A percentile compares a stretch with the other conserved stretches of the same genome.
phyloP scores from a whole-genome alignment of 1,284 basidiomycete species.

The Cerioporus squamosus region DNA sequence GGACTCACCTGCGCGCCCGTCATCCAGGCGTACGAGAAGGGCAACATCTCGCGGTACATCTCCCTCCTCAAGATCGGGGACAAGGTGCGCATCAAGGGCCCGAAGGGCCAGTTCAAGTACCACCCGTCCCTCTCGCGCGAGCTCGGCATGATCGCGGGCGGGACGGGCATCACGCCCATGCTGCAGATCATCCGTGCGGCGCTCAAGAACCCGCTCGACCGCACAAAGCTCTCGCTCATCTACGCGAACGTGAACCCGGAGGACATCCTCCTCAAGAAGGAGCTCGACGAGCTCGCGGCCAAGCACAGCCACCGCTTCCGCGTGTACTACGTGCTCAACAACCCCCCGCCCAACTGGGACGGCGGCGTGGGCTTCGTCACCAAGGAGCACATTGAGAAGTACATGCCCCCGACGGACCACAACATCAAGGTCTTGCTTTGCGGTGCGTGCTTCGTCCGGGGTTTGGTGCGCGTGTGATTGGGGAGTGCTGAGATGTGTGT shows the following conservation, averaged over 20 bases:
- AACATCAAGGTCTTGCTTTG: conserved; percentile 88
- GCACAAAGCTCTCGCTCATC: conserved; percentile 83
- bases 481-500: conserved; percentile 1
- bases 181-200: conserved; percentile 94
- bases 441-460: conserved; percentile 48
- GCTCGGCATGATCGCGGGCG: conserved; percentile 96
- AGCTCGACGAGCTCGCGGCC: conserved; percentile 81
- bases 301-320: conserved; percentile 76
- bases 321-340: conserved; percentile 93
- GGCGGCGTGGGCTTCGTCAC: conserved; percentile 92
- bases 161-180: conserved; percentile 97
- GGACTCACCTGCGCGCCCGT: conserved; percentile 10
- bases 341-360: conserved; percentile 85
- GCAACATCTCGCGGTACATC: conserved; percentile 92
- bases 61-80: conserved; percentile 84
- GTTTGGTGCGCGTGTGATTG: background rate
- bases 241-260: conserved; percentile 95
- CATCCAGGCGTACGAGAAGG: conserved; percentile 88
- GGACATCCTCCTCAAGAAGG: conserved; percentile 88
- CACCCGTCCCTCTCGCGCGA: conserved; percentile 67
- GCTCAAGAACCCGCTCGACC: conserved; percentile 85
- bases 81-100: conserved; percentile 89
- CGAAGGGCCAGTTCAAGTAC: conserved; percentile 94
- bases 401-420: conserved; percentile 62
- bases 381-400: conserved; percentile 89